These are phyloP conservation scores for Peronospora destructor DNA, from an alignment of 352 stramenopile species.

Conservation along the genomic window DNA sequence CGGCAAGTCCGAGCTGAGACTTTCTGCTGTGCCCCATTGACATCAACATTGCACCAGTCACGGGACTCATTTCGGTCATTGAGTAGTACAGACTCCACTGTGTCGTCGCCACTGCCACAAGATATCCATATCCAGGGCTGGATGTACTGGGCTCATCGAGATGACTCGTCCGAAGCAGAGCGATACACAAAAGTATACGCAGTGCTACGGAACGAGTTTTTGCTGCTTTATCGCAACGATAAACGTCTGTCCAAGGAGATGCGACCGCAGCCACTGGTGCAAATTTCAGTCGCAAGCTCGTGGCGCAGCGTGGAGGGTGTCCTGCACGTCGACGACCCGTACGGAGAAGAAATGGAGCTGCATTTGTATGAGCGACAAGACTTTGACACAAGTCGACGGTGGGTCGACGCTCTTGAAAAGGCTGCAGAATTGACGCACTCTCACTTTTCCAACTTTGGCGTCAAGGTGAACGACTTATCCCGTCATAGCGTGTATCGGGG, in stretches of 20 bases:
- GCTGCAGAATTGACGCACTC: conserved; percentile 48
- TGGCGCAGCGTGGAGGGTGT: conserved; percentile 36
- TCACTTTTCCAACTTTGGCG: conserved; percentile 55
- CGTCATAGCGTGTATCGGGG: conserved; percentile 59
- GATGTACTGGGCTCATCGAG: conserved; percentile 66
- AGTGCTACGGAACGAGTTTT: conserved; percentile 58
- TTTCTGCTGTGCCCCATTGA: conserved; percentile 16
- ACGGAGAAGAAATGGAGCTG: conserved; percentile 67
- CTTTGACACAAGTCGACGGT: conserved; percentile 18
- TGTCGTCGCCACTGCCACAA: conserved; percentile 32
- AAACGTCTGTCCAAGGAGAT: conserved; percentile 32
- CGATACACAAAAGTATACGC: conserved; percentile 71
- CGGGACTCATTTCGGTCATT: conserved; percentile 22
- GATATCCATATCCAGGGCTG: conserved; percentile 43
- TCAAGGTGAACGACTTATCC: conserved; percentile 56
- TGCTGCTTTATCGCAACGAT: conserved; percentile 57
- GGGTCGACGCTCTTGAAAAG: conserved; percentile 49
- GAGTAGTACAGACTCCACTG: conserved; percentile 21
- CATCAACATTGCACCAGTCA: conserved; percentile 15
- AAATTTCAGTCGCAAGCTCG: conserved; percentile 55
- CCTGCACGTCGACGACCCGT: conserved; percentile 50
- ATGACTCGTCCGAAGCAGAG: conserved; percentile 24
- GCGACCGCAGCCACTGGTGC: conserved; percentile 40
- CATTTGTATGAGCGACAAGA: conserved; percentile 61
- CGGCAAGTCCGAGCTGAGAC: conserved; percentile 13